Evolutionary conservation across 164 flowering plant genomes (phyloP).

Genomic region (Dillenia turbinata): DNA sequence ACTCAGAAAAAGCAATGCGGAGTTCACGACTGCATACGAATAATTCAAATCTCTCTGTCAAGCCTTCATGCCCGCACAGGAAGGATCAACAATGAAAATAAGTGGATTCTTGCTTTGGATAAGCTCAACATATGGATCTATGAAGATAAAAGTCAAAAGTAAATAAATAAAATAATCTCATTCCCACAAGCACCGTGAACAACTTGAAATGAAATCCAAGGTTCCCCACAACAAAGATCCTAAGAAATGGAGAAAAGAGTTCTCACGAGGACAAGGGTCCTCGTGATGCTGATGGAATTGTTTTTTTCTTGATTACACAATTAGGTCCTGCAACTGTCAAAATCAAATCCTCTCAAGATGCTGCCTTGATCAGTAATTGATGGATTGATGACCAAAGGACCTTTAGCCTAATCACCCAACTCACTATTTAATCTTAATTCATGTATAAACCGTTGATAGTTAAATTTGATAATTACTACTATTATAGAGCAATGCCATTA

Average conservation of each 20-base stretch:
- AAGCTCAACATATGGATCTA: too few relatives aligned
- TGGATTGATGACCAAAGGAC: constrained; percentile 16
- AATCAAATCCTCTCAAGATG: constrained; percentile 25
- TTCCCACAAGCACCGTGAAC: not conserved
- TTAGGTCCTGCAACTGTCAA: constrained; percentile 29
- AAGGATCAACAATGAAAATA: not conserved
- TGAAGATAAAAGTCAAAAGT: too few relatives aligned
- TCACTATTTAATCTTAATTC: too few relatives aligned
- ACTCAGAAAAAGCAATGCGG: constrained; percentile 93
- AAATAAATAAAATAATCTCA: too few relatives aligned
- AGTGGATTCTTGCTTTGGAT: too few relatives aligned
- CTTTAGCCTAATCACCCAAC: constrained; percentile 15
- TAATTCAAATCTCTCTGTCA: constrained; percentile 96
- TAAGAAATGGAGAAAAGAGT: constrained; percentile 26
- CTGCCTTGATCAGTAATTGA: not conserved
- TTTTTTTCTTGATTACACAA: constrained; percentile 19
- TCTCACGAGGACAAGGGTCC: constrained; percentile 29
- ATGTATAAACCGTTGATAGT: too few relatives aligned
- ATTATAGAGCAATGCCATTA: too few relatives aligned
- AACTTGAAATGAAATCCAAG: constrained; percentile 14
- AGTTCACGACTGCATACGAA: constrained; percentile 93
- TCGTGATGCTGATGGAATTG: constrained; percentile 32
- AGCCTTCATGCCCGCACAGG: constrained; percentile 58
- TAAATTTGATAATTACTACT: too few relatives aligned
- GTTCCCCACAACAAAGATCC: constrained; percentile 30